A percentile compares a stretch with the other conserved stretches of the same genome.
Evolutionary conservation across 345 rosid species (phyloP).

Genomic region (Bruguiera parviflora): DNA sequence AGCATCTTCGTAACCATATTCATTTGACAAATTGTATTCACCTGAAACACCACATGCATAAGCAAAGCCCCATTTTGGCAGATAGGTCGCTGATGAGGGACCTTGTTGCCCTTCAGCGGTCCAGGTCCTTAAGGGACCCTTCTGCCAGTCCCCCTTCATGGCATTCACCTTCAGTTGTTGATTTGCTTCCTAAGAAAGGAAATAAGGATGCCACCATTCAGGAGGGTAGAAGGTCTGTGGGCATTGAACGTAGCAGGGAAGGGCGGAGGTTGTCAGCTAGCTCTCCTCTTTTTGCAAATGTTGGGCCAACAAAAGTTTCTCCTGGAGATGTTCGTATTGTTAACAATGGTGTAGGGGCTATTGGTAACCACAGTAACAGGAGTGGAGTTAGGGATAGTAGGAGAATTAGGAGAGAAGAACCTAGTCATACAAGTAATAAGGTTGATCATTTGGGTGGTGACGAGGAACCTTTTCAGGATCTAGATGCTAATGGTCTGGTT

Average conservation of each 20-base stretch:
- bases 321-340: slow-evolving; percentile 40
- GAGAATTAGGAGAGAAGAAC: slow-evolving; percentile 67
- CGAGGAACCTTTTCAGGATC: slow-evolving; percentile 34
- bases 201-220: slow-evolving; percentile 37
- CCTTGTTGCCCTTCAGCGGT: slow-evolving; percentile 81
- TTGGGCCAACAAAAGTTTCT: slow-evolving; percentile 57
- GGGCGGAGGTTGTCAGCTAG: slow-evolving; percentile 57
- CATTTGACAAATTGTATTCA: slow-evolving; percentile 96
- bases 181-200: slow-evolving; percentile 57
- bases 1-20: slow-evolving; percentile 93
- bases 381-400: slow-evolving; percentile 51
- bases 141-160: slow-evolving; percentile 85
- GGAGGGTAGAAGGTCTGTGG: slow-evolving; percentile 66
- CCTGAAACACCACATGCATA: slow-evolving; percentile 98
- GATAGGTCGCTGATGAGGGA: slow-evolving; percentile 91
- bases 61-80: slow-evolving; percentile 73
- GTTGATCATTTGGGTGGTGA: slow-evolving; percentile 35
- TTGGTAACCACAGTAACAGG: slow-evolving; percentile 52
- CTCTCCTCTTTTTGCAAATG: slow-evolving; percentile 51
- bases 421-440: slow-evolving; percentile 46
- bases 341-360: slow-evolving; percentile 24
- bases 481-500: slow-evolving; percentile 36
- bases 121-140: slow-evolving; percentile 88
- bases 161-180: slow-evolving; percentile 71
- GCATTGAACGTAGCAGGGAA: slow-evolving; percentile 44